Conservation (phyloP, 306 rosid genomes). For the Psophocarpus tetragonolobus region DNA sequence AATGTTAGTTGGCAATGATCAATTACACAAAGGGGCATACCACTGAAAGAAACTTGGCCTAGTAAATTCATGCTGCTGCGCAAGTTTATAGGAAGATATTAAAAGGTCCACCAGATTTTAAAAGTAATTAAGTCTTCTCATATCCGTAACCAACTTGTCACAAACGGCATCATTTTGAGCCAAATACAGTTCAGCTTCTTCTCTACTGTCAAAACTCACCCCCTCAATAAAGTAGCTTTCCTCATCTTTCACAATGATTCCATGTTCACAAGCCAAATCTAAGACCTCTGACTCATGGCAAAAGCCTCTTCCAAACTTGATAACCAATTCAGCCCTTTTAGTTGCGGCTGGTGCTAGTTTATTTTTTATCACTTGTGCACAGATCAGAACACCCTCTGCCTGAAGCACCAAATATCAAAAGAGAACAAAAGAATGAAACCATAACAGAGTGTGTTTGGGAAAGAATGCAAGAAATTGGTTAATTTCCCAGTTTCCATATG, state of each 20-base stretch:
- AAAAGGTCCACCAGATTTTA: conserved; percentile 19
- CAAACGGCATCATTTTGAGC: conserved; percentile 45
- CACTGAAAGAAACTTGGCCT: conserved; percentile 5
- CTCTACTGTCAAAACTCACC: conserved; percentile 42
- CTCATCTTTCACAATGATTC: conserved; percentile 57
- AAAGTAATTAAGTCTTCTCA: conserved; percentile 56
- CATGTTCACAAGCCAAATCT: conserved; percentile 76
- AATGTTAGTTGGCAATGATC: conserved; percentile 8
- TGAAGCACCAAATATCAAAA: conserved; percentile 37
- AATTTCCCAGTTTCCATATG: conserved; percentile 11
- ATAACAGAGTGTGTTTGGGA: not conserved
- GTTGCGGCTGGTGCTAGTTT: conserved; percentile 70
- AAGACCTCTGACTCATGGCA: conserved; percentile 67
- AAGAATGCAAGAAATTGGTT: not conserved
- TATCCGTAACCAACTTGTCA: conserved; percentile 50
- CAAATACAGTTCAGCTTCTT: conserved; percentile 55
- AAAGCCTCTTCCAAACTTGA: conserved; percentile 78
- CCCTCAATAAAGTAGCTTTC: conserved; percentile 59
- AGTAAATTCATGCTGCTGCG: not conserved
- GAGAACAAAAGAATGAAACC: conserved; percentile 1
- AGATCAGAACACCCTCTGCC: conserved; percentile 63
- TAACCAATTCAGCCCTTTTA: conserved; percentile 65
- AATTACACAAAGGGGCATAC: not conserved
- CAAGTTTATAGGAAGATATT: conserved; percentile 6
- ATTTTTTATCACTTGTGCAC: conserved; percentile 72